Conservation (phyloP, 441 rosid species). For the Erodium texanum region DNA sequence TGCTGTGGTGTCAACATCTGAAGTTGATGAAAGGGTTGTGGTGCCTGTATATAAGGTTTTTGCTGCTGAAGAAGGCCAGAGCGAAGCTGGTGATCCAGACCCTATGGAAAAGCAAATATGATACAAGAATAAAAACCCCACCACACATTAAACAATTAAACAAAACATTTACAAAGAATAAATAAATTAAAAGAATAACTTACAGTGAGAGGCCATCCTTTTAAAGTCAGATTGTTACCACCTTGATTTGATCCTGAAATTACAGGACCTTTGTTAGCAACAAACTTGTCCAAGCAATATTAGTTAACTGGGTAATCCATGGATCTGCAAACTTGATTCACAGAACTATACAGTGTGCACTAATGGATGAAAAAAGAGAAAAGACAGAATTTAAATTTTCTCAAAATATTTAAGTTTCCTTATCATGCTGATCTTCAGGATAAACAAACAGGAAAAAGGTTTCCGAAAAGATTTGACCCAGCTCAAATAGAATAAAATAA, state of each 20-base stretch:
- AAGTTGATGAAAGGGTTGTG: constrained; percentile 69
- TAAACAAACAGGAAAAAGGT: not conserved
- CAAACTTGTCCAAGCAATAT: not conserved
- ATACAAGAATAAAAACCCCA: constrained; percentile 5
- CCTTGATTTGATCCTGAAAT: constrained; percentile 81
- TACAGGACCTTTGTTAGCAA: constrained; percentile 14
- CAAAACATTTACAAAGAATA: not conserved
- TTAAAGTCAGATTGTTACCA: constrained; percentile 66
- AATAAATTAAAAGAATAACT: constrained; percentile 21
- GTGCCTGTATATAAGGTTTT: constrained; percentile 67
- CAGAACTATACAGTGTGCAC: not conserved
- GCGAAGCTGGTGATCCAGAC: constrained; percentile 52
- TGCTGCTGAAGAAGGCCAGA: constrained; percentile 54
- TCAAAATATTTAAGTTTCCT: not conserved
- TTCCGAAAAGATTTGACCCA: not conserved
- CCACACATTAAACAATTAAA: not conserved
- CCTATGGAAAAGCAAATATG: constrained; percentile 33
- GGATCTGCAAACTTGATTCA: not conserved
- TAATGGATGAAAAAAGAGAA: not conserved
- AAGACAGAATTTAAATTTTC: not conserved
- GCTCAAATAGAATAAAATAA: not conserved
- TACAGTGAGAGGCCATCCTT: constrained; percentile 94
- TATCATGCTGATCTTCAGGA: not conserved
- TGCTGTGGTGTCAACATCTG: constrained; percentile 33
- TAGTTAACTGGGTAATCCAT: not conserved